Evolutionary conservation across 2,329 filamentous ascomycete genomes (phyloP).

Genomic region (Gaeumannomyces sp.): DNA sequence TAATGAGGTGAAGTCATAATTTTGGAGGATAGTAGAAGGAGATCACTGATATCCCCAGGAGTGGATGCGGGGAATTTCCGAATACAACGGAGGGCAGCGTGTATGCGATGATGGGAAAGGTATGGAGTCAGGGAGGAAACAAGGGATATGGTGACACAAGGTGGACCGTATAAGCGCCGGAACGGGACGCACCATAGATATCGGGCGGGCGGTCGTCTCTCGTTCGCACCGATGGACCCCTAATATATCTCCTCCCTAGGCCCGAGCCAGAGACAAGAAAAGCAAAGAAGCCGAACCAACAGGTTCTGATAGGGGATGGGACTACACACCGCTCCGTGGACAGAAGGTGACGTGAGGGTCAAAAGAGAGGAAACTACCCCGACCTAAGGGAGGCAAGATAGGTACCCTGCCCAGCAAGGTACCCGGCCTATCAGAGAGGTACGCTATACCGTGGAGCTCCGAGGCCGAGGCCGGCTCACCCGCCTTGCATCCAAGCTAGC

Average conservation of each 20-base stretch:
- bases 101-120: not conserved
- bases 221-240: not conserved
- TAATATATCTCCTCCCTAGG: not conserved
- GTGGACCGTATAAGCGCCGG: not conserved
- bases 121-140: too few species aligned
- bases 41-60: not conserved
- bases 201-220: too few species aligned
- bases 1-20: not conserved
- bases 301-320: not conserved
- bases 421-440: not conserved
- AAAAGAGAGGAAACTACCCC: not conserved
- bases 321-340: not conserved
- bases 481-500: not conserved
- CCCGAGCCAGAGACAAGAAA: not conserved
- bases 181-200: not conserved
- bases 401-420: not conserved
- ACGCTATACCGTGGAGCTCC: not conserved
- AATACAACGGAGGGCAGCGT: not conserved
- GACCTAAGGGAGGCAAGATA: not conserved
- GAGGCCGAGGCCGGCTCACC: not conserved
- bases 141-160: not conserved
- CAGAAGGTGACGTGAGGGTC: not conserved
- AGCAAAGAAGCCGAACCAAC: not conserved
- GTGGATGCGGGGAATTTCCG: too few species aligned
- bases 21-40: not conserved